Conservation (phyloP, 495 filamentous ascomycete genomes). For the Xylaria scruposa region DNA sequence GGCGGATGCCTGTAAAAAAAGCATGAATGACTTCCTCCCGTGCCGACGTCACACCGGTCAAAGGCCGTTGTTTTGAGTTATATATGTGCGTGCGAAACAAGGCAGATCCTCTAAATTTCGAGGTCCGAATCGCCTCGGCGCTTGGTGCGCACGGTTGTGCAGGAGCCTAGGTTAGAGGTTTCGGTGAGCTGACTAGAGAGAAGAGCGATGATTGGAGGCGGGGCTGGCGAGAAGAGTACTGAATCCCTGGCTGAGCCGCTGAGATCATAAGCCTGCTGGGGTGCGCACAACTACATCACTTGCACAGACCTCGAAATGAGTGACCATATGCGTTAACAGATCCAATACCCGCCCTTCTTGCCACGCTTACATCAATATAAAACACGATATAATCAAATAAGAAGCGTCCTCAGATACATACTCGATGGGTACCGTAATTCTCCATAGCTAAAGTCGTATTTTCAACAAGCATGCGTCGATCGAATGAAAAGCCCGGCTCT, state of each 20-base stretch:
- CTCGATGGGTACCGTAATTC: not conserved
- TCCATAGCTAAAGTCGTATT: not conserved
- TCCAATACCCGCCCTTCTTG: not conserved
- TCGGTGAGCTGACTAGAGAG: slow-evolving; percentile 19
- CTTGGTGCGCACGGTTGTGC: slow-evolving; percentile 1
- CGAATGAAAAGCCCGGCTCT: not conserved
- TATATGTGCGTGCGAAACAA: slow-evolving; percentile 3
- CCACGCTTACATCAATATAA: not conserved
- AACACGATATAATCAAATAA: not conserved
- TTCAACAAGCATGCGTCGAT: not conserved
- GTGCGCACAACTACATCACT: not conserved
- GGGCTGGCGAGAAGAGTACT: slow-evolving; percentile 5
- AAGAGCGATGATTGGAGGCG: slow-evolving; percentile 8
- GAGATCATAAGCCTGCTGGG: slow-evolving; percentile 1
- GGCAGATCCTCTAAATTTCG: slow-evolving; percentile 11
- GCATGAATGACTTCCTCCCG: not conserved
- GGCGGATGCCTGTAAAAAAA: not conserved
- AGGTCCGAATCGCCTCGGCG: not conserved
- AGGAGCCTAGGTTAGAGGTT: not conserved
- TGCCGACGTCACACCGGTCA: slow-evolving; percentile 8
- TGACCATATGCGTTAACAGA: not conserved
- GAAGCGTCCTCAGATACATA: not conserved
- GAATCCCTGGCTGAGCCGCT: slow-evolving; percentile 7
- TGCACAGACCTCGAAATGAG: not conserved
- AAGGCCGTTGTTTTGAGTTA: not conserved